These are phyloP conservation scores for Penicillium occitanis DNA, from an alignment of 2,329 filamentous ascomycete species.

Conservation along the genomic window DNA sequence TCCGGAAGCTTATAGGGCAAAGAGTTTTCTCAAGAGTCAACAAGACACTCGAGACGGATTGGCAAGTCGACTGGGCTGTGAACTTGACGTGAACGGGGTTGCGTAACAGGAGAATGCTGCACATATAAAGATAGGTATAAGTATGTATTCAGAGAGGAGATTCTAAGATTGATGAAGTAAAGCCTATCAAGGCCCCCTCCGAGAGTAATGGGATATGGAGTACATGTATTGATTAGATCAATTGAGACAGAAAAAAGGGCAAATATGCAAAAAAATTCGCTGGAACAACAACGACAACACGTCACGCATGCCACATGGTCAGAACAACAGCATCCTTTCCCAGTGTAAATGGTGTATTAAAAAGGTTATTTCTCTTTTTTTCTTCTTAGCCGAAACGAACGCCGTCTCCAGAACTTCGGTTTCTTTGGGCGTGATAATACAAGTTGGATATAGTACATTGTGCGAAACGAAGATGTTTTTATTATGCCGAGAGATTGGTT, in stretches of 20 bases:
- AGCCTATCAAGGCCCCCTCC: conserved; percentile 1
- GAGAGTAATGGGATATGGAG: background rate
- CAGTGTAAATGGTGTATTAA: conserved; percentile 20
- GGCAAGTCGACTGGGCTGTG: conserved; percentile 41
- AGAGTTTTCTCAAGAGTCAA: conserved; percentile 56
- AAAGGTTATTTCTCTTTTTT: conserved; percentile 10
- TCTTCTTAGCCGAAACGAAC: conserved; percentile 1
- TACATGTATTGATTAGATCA: conserved; percentile 12
- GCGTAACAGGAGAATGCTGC: background rate
- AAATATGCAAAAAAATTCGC: conserved; percentile 22
- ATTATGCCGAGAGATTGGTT: conserved; percentile 21
- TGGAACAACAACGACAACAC: conserved; percentile 21
- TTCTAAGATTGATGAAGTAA: background rate
- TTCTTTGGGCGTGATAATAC: conserved; percentile 22
- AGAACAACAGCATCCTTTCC: conserved; percentile 15
- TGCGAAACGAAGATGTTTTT: conserved; percentile 17
- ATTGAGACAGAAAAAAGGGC: background rate
- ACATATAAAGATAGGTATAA: background rate
- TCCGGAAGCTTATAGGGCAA: conserved; percentile 57
- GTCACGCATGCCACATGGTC: conserved; percentile 21
- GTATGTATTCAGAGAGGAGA: conserved; percentile 21
- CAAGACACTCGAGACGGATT: conserved; percentile 52
- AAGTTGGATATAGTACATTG: conserved; percentile 24
- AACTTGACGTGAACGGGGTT: conserved; percentile 5
- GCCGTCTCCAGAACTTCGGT: background rate